A percentile compares a stretch with the other conserved stretches of the same genome.
phyloP scores from a whole-genome alignment of 2,329 filamentous ascomycete genomes.

The Neofusicoccum cordaticola region DNA sequence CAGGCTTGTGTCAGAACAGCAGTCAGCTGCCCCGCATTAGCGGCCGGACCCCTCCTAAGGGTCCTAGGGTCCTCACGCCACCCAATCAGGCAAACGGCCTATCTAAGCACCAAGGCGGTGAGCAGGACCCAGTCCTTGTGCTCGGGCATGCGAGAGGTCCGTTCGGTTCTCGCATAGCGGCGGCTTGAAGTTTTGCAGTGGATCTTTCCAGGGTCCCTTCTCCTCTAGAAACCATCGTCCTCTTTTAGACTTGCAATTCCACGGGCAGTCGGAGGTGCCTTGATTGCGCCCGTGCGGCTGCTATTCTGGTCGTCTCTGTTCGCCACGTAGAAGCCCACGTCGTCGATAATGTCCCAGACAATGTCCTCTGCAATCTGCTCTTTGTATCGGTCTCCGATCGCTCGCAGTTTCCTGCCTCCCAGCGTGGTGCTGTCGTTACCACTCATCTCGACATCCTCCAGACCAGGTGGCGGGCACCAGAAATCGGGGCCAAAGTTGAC shows the following conservation, averaged over 20 bases:
- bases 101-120: conserved; percentile 17
- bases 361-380: conserved; percentile 96
- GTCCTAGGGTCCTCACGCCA: conserved; percentile 10
- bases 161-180: not conserved
- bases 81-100: conserved; percentile 15
- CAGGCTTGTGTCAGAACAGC: conserved; percentile 4
- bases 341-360: conserved; percentile 88
- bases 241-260: conserved; percentile 24
- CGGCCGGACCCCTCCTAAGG: not conserved
- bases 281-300: conserved; percentile 23
- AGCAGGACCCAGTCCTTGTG: not conserved
- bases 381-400: conserved; percentile 75
- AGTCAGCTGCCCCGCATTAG: conserved; percentile 17
- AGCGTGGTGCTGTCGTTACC: conserved; percentile 24
- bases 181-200: conserved; percentile 3
- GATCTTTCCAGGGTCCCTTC: not conserved
- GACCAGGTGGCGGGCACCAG: conserved; percentile 75
- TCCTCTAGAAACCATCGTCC: conserved; percentile 17
- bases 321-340: conserved; percentile 84
- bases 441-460: conserved; percentile 38
- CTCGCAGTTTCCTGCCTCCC: conserved; percentile 43
- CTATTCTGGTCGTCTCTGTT: conserved; percentile 44
- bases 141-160: conserved; percentile 1
- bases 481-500: conserved; percentile 94
- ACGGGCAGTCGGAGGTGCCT: conserved; percentile 35